Evolutionary conservation across 371 early-diverging fungal genomes (phyloP).

Genomic region (Mucor velutinosus): DNA sequence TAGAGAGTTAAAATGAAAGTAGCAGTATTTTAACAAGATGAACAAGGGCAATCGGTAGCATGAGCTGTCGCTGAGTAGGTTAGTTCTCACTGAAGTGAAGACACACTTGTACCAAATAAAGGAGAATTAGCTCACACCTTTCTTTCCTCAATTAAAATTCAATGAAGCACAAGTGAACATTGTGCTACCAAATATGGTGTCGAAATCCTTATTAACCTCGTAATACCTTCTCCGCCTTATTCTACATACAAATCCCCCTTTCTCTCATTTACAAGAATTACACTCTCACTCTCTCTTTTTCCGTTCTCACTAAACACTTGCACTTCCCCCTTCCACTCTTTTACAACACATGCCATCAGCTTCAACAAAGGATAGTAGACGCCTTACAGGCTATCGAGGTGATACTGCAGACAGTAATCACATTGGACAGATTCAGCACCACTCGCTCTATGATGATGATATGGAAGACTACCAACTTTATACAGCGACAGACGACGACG

Average conservation of each 20-base stretch:
- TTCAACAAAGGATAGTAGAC: slow-evolving; percentile 17
- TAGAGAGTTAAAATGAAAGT: too few species aligned
- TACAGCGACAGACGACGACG: slow-evolving; percentile 21
- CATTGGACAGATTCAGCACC: slow-evolving; percentile 18
- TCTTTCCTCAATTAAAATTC: background rate
- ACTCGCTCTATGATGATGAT: slow-evolving; percentile 48
- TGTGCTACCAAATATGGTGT: slow-evolving; percentile 2
- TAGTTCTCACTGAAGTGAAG: too few species aligned
- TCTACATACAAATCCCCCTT: background rate
- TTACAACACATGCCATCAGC: slow-evolving; percentile 1
- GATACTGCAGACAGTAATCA: slow-evolving; percentile 5
- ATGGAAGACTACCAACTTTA: slow-evolving; percentile 42
- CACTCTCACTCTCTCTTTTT: background rate
- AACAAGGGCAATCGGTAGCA: too few species aligned
- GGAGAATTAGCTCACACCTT: background rate
- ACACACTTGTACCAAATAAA: background rate
- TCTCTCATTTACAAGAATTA: background rate
- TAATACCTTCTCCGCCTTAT: background rate
- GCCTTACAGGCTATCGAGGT: slow-evolving; percentile 27
- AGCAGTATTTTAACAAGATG: too few species aligned
- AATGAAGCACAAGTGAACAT: slow-evolving; percentile 5
- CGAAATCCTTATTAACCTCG: background rate
- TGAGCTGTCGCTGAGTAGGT: too few species aligned
- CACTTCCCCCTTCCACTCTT: slow-evolving; percentile 1
- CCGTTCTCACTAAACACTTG: background rate